Evolutionary conservation across 2,329 filamentous ascomycete species (phyloP), one percentile per base, ranked within the genome.

Genomic region (Paramyrothecium roridum): DNA sequence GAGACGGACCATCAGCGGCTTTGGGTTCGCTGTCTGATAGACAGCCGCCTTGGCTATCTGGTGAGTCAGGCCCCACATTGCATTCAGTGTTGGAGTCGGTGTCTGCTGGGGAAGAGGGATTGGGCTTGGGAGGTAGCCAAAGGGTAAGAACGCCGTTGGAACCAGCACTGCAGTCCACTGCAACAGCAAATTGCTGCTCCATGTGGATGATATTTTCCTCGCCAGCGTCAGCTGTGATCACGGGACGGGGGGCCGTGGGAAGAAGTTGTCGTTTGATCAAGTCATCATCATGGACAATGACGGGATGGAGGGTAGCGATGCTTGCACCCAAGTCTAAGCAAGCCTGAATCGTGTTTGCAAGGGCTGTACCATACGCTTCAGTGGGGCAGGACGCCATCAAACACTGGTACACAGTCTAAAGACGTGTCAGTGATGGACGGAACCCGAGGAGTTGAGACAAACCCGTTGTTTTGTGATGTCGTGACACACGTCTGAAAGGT

Each of bases 71-170:
- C 22, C 17, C 46, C 13, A 2, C 33, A 30, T 46, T 19, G 19
- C 37, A 33, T 16, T 37, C 37, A 19, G 52, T 13, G 8, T 50
- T 47, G 22, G 54, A 57, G 45, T 58, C 57, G 54, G 54, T 40
- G 23, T 49, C 48, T 10, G 33, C 37, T 3, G 30, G 12, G 16
- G 45, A 30, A 19, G 48, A 59, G 7, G 63, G 50, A 49, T 58
- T 55, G 43, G 62, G 43, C 2, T 53, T 52, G 11, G 61, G 48
- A 12, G 57, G 55, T 6, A 67, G 43, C 37, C 67, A 67, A 12
- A 70, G 48, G 8, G 67, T 72, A 3, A 73, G 57, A 21, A 70
- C 58, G 17, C 68, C 70, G 49, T 71, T 64, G n/a, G 63, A 53
- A 2, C 70, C 70, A 52, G 68, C 61, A 30, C 63, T 62, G 50